phyloP scores from a whole-genome alignment of 2,329 filamentous ascomycete species.

The Lojkania enalia region DNA sequence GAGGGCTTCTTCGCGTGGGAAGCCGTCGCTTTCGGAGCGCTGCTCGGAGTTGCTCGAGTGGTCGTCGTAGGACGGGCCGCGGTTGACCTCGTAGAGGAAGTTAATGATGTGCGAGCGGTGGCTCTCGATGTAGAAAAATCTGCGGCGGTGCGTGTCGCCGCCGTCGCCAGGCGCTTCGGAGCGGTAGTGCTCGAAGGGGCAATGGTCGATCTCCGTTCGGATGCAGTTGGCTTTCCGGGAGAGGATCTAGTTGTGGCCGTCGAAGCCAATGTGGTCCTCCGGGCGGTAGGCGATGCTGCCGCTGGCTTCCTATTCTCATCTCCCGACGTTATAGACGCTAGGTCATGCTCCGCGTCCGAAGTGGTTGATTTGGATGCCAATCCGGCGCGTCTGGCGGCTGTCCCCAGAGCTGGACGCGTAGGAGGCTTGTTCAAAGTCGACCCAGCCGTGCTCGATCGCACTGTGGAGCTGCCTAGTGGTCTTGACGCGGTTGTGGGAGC shows the following conservation, averaged over 20 bases:
- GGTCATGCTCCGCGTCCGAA: slow-evolving; percentile 38
- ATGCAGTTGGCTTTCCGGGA: slow-evolving; percentile 25
- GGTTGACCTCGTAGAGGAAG: slow-evolving; percentile 23
- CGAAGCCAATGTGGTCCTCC: slow-evolving; percentile 27
- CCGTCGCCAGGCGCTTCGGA: slow-evolving; percentile 34
- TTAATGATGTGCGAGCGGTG: slow-evolving; percentile 35
- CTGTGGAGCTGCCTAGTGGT: slow-evolving; percentile 25
- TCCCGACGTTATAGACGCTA: slow-evolving; percentile 39
- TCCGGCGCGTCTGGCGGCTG: slow-evolving; percentile 27
- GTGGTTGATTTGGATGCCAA: slow-evolving; percentile 25
- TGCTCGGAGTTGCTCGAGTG: slow-evolving; percentile 22
- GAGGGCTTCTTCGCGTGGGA: slow-evolving; percentile 38
- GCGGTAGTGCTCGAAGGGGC: slow-evolving; percentile 22
- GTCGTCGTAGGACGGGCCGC: slow-evolving; percentile 30
- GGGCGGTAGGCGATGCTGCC: slow-evolving; percentile 10
- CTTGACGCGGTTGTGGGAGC: slow-evolving; percentile 32
- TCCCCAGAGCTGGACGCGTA: slow-evolving; percentile 35
- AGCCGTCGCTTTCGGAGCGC: slow-evolving; percentile 24
- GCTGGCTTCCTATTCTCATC: slow-evolving; percentile 42
- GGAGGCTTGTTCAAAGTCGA: slow-evolving; percentile 43
- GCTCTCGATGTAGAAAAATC: slow-evolving; percentile 28
- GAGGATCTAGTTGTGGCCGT: slow-evolving; percentile 27
- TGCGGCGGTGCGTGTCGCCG: slow-evolving; percentile 24
- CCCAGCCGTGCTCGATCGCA: slow-evolving; percentile 30
- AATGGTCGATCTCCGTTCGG: slow-evolving; percentile 17